Conservation (phyloP, 2,329 filamentous ascomycete species). For the Pseudocercospora pini-densiflorae region DNA sequence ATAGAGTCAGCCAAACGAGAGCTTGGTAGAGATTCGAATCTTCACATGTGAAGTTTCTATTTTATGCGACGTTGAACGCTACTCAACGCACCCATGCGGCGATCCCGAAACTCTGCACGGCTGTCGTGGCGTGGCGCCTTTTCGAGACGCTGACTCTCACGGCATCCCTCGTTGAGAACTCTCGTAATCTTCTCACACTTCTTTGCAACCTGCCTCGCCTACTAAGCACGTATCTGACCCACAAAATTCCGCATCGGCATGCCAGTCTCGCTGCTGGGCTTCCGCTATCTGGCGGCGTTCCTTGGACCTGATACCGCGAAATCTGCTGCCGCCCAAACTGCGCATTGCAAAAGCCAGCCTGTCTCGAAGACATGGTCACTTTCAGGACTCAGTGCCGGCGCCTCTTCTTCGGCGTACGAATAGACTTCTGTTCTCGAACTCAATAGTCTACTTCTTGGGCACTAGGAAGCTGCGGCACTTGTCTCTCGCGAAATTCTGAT, state of each 20-base stretch:
- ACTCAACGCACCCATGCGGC: neutral
- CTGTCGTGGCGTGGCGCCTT: no score
- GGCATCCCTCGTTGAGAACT: constrained; percentile 2
- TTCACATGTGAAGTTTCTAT: neutral
- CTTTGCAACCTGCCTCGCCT: neutral
- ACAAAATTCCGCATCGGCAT: neutral
- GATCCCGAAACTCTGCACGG: neutral
- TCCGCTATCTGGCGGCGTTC: neutral
- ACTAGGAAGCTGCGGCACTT: neutral
- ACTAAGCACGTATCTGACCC: constrained; percentile 3
- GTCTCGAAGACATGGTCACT: neutral
- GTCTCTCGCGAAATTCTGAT: neutral
- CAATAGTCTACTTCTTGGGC: neutral
- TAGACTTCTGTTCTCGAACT: constrained; percentile 22
- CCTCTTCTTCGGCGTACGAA: constrained; percentile 21
- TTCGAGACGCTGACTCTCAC: neutral
- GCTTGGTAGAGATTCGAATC: neutral
- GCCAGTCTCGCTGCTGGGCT: neutral
- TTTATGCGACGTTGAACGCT: neutral
- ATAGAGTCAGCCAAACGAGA: neutral
- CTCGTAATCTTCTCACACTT: constrained; percentile 4
- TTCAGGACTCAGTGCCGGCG: neutral
- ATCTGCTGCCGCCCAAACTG: neutral
- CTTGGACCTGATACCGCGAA: neutral
- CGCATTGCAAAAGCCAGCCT: constrained; percentile 7